Base-by-base conservation (phyloP, 2,329 filamentous ascomycete species). In the Pestalotiopsis sp. region DNA sequence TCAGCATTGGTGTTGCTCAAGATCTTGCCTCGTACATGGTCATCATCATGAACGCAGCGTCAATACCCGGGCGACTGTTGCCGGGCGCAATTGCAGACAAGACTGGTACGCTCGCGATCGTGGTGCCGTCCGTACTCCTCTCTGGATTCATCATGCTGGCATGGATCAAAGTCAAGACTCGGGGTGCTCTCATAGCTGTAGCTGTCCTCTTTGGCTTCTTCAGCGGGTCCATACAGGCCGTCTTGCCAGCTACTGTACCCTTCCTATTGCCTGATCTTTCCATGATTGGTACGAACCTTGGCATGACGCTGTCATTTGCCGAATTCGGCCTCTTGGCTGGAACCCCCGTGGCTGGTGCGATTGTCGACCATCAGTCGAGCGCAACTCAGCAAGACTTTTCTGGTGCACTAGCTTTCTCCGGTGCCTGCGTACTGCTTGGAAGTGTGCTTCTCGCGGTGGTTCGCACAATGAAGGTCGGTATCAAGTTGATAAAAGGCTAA, bases 221-320 rank as follows among this genome's bases (percentile, higher is more conserved):
- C 20, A 77, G 79, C 0, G 82, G 83, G 0, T 75, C 78, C 0
- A 77, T 82, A 25, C 80, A 83, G 25, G 78, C 80, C 0, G 70
- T 84, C 0, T 77, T 79, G 2, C 78, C 81, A 0, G 78, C 79
- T 0, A 75, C 78, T 2, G 73, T 84, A 3, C 76, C 78, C 1
- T 69, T 71, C 1, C 66, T 83, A 0, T 77, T 79, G 0, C 52
- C 60, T 2, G 75, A 82, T 25, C 68, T 75, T 4, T 68, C 69
- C 1, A 73, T 75, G 3, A 76, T 82, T 6, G 82, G 82, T 0
- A 82, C 81, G 0, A 73, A 82, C 2, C 78, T 83, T 45, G 82
- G 82, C 0, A 41, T 41, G 39, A 36, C 20, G 38, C 2, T 41
- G 4, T 20, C 31, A 13, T 38, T 49, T 6, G n/a, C 20, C 36